phyloP scores from a whole-genome alignment of 179 eudicot species.

The Spergularia azorica region DNA sequence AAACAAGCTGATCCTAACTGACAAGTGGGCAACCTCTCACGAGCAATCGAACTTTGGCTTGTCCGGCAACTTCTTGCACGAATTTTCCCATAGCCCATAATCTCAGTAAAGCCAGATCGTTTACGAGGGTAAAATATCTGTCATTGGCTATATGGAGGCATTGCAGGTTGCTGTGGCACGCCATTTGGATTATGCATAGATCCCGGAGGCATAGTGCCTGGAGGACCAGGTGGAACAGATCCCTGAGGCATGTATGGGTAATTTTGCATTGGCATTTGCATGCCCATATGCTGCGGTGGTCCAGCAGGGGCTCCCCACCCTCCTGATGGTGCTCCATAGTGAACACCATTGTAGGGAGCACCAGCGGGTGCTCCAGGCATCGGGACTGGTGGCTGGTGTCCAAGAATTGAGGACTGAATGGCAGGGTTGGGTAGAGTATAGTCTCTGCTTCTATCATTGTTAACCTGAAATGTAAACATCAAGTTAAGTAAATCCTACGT shows the following conservation, averaged over 20 bases:
- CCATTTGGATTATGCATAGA: conserved; percentile 45
- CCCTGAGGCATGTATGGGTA: conserved; percentile 64
- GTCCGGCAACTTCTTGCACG: background rate
- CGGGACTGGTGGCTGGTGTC: conserved; percentile 55
- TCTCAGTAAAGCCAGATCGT: conserved; percentile 1
- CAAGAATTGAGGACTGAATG: conserved; percentile 47
- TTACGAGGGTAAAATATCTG: conserved; percentile 1
- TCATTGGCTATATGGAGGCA: conserved; percentile 60
- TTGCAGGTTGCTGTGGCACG: conserved; percentile 37
- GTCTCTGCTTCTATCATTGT: conserved; percentile 94
- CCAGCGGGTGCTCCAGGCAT: conserved; percentile 44
- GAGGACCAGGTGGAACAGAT: conserved; percentile 52
- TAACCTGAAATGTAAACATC: conserved; percentile 50
- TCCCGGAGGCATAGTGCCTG: conserved; percentile 34
- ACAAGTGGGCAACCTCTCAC: background rate
- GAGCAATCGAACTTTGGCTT: background rate
- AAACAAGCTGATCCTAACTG: conserved; percentile 1
- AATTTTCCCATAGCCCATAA: background rate
- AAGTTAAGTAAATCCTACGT: conserved; percentile 3
- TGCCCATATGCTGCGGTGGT: conserved; percentile 51
- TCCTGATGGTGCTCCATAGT: conserved; percentile 50
- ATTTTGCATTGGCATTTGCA: conserved; percentile 61
- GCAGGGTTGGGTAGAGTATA: conserved; percentile 64
- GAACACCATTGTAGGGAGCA: conserved; percentile 47
- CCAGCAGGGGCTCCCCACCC: conserved; percentile 47